These are phyloP conservation scores for Coemansia sp. DNA, from an alignment of 192 early-diverging fungal species.

Conservation along the genomic window DNA sequence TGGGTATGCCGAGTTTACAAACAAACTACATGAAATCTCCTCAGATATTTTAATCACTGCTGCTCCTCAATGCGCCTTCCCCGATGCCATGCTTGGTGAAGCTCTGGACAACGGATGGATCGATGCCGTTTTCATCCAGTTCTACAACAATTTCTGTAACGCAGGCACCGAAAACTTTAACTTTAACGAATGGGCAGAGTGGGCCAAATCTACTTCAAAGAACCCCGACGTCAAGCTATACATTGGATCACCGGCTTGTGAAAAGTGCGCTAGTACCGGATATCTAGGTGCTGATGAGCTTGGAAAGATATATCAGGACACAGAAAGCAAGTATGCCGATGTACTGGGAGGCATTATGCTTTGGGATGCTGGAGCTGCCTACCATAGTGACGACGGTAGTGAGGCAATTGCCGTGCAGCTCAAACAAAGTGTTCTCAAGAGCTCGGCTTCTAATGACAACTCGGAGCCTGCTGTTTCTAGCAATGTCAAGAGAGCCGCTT, in stretches of 20 bases:
- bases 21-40: conserved; percentile 22
- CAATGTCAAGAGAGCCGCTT: neutral
- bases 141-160: conserved; percentile 58
- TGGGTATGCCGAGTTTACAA: conserved; percentile 44
- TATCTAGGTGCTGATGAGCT: conserved; percentile 32
- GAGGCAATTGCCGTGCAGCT: conserved; percentile 8
- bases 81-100: conserved; percentile 43
- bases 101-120: conserved; percentile 53
- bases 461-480: neutral
- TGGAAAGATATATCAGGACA: conserved; percentile 17
- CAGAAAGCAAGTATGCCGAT: conserved; percentile 16
- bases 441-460: neutral
- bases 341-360: conserved; percentile 61
- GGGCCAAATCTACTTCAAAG: conserved; percentile 41
- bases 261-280: conserved; percentile 35
- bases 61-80: conserved; percentile 56
- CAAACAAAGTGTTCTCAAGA: conserved; percentile 1
- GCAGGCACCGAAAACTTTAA: conserved; percentile 35
- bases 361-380: conserved; percentile 38
- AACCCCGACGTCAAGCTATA: conserved; percentile 50
- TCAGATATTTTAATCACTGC: conserved; percentile 47
- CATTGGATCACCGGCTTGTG: conserved; percentile 49
- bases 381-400: neutral
- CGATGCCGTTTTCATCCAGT: conserved; percentile 56
- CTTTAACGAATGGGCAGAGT: conserved; percentile 53